phyloP scores from a whole-genome alignment of 139 green algal species.

The Desmodesmus armatus region DNA sequence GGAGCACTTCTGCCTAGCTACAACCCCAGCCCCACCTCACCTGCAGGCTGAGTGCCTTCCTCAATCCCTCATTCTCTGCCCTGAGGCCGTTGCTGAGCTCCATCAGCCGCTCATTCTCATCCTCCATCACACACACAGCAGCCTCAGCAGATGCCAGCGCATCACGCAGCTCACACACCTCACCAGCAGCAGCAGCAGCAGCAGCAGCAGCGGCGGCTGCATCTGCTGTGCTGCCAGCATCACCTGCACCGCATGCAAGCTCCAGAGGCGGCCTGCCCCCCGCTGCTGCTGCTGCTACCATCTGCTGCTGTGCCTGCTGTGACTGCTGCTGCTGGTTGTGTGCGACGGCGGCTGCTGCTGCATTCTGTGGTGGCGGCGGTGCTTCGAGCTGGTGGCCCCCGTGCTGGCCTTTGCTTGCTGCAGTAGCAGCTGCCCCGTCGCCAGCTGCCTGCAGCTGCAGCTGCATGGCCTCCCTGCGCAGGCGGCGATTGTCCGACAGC shows the following conservation, averaged over 20 bases:
- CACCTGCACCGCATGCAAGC: background rate
- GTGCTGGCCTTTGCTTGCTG: background rate
- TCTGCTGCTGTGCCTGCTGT: background rate
- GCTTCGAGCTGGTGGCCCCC: background rate
- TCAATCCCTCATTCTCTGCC: conserved; percentile 62
- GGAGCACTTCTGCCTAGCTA: background rate
- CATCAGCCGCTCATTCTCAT: conserved; percentile 80
- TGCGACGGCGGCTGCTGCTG: conserved; percentile 11
- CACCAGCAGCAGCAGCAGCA: conserved; percentile 39
- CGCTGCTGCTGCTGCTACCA: conserved; percentile 1
- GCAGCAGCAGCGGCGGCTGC: conserved; percentile 24
- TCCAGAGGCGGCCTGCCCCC: background rate
- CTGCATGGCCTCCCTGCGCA: conserved; percentile 55
- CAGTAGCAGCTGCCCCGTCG: background rate
- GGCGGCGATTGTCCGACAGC: conserved; percentile 48
- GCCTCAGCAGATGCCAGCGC: conserved; percentile 10
- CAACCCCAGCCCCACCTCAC: background rate
- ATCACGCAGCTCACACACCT: background rate
- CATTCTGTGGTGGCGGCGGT: conserved; percentile 20
- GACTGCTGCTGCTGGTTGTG: conserved; percentile 1
- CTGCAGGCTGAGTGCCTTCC: conserved; percentile 4
- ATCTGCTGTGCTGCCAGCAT: conserved; percentile 25
- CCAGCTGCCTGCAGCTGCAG: conserved; percentile 26
- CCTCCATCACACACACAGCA: conserved; percentile 39
- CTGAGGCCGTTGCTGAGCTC: conserved; percentile 76